A percentile compares a stretch with the other conserved stretches of the same genome.
Evolutionary conservation across 106 monocot species (phyloP).

Genomic region (Phalaenopsis aphrodite): DNA sequence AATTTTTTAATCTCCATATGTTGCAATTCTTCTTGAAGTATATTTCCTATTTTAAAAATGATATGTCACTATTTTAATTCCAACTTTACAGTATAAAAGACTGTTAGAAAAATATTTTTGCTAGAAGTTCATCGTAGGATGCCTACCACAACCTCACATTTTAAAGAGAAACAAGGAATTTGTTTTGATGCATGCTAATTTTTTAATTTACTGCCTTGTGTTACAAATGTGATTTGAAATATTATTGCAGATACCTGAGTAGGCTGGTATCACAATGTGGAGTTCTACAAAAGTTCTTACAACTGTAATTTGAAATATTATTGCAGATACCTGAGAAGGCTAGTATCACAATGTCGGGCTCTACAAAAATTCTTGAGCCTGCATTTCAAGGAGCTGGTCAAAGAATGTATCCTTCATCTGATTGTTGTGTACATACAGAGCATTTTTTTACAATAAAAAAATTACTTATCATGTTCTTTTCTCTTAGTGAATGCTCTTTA

Average conservation of each 20-base stretch:
- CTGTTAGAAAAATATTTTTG: background rate
- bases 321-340: slow-evolving; percentile 1
- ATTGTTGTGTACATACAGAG: background rate
- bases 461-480: background rate
- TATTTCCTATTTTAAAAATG: background rate
- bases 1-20: background rate
- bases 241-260: background rate
- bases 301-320: background rate
- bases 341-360: slow-evolving; percentile 25
- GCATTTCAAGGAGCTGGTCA: slow-evolving; percentile 63
- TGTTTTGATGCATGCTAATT: background rate
- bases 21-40: background rate
- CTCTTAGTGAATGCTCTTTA: background rate
- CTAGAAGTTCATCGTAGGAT: background rate
- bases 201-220: background rate
- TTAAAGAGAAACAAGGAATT: background rate
- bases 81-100: background rate
- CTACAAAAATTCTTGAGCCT: slow-evolving; percentile 46
- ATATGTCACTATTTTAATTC: background rate
- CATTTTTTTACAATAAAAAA: background rate
- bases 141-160: background rate
- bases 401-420: slow-evolving; percentile 45
- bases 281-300: slow-evolving; percentile 27
- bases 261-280: slow-evolving; percentile 25
- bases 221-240: background rate